phyloP scores from a whole-genome alignment of 768 basidiomycete genomes.

The Hebeloma cylindrosporum region DNA sequence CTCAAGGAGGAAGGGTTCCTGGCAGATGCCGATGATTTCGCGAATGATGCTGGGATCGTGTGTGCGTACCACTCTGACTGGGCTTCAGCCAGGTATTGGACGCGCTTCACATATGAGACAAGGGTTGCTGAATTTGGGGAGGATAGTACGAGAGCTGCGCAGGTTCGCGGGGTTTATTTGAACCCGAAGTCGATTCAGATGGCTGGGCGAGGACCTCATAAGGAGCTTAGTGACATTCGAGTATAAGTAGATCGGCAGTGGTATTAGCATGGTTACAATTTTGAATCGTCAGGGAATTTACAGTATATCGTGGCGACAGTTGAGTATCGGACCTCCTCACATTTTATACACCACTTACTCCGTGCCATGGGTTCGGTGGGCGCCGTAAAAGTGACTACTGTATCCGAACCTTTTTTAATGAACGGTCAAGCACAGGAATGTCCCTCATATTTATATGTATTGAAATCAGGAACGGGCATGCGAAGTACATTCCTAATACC shows the following conservation, averaged over 20 bases:
- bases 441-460: too few species aligned
- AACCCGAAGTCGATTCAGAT: background rate
- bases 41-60: conserved; percentile 5
- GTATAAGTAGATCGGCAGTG: background rate
- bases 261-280: too few species aligned
- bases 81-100: conserved; percentile 8
- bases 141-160: conserved; percentile 6
- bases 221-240: background rate
- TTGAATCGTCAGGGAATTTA: too few species aligned
- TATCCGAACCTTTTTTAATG: too few species aligned
- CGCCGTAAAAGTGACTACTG: too few species aligned
- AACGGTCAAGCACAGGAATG: too few species aligned
- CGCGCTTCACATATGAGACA: background rate
- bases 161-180: background rate
- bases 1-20: conserved; percentile 5
- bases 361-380: too few species aligned
- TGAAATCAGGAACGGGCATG: too few species aligned
- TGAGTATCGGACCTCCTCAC: too few species aligned
- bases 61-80: conserved; percentile 8
- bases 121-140: conserved; percentile 7
- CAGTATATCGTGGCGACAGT: too few species aligned
- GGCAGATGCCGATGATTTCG: conserved; percentile 2
- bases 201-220: background rate
- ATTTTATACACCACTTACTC: too few species aligned
- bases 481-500: too few species aligned